Conservation (phyloP, 495 filamentous ascomycete species). For the Hypomontagnella monticulosa region DNA sequence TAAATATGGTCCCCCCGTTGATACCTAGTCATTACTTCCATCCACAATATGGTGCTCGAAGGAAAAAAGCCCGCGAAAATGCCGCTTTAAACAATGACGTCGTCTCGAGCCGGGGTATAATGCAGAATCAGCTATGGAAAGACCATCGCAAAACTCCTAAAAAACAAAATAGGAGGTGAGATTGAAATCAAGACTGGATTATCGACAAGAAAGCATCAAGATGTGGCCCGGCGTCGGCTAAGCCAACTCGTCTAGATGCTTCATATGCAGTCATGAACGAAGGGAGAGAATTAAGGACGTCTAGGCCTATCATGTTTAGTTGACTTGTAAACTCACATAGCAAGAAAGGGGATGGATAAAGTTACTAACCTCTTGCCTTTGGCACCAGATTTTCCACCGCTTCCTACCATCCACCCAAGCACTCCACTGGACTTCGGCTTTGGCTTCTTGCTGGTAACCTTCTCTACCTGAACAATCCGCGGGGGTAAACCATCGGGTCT, state of each 20-base stretch:
- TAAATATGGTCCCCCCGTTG: slow-evolving; percentile 12
- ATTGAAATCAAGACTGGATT: slow-evolving; percentile 20
- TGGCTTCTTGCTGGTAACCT: slow-evolving; percentile 33
- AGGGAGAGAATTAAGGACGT: slow-evolving; percentile 8
- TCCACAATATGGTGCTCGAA: slow-evolving; percentile 20
- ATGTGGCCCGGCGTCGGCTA: not conserved
- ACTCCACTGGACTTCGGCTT: slow-evolving; percentile 37
- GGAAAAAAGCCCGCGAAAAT: slow-evolving; percentile 38
- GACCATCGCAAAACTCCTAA: slow-evolving; percentile 33
- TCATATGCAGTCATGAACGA: not conserved
- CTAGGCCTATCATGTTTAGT: slow-evolving; percentile 15
- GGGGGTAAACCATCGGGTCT: not conserved
- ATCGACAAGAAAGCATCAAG: slow-evolving; percentile 1
- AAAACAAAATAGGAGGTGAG: slow-evolving; percentile 33
- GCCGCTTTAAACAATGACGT: slow-evolving; percentile 41
- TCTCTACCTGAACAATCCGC: not conserved
- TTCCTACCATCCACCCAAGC: slow-evolving; percentile 53
- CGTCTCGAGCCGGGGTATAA: slow-evolving; percentile 49
- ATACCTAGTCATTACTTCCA: slow-evolving; percentile 21
- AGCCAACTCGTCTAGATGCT: not conserved
- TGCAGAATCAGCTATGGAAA: slow-evolving; percentile 43
- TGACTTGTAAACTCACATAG: slow-evolving; percentile 26
- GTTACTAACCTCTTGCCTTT: slow-evolving; percentile 45
- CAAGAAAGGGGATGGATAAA: slow-evolving; percentile 3
- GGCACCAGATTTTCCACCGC: slow-evolving; percentile 27